These are phyloP conservation scores for Penicillium sp. DNA, from an alignment of 2,329 filamentous ascomycete genomes.

Conservation along the genomic window DNA sequence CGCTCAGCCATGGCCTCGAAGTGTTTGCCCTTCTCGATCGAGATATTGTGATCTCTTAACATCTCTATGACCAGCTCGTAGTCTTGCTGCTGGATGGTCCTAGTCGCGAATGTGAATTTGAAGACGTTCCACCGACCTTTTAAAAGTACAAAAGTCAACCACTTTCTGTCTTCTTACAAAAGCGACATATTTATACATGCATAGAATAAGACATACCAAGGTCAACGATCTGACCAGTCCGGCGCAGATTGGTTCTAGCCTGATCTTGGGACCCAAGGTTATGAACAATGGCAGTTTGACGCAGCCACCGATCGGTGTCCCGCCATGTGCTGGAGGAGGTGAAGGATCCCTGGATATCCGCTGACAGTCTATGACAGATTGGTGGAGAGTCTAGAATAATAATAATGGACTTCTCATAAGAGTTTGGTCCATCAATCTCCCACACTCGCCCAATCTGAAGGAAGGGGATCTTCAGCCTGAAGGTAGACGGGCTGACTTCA, in stretches of 20 bases:
- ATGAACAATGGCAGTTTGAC: slow-evolving; percentile 65
- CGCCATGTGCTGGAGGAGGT: slow-evolving; percentile 52
- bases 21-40: slow-evolving; percentile 45
- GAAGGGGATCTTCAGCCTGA: slow-evolving; percentile 50
- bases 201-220: background rate
- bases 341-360: slow-evolving; percentile 44
- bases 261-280: slow-evolving; percentile 37
- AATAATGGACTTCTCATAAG: slow-evolving; percentile 33
- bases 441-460: slow-evolving; percentile 44
- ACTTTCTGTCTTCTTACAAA: background rate
- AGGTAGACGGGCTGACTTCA: slow-evolving; percentile 16
- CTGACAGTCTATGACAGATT: slow-evolving; percentile 45
- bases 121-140: slow-evolving; percentile 66
- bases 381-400: slow-evolving; percentile 48
- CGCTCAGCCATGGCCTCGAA: slow-evolving; percentile 42
- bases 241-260: slow-evolving; percentile 51
- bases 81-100: slow-evolving; percentile 26
- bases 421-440: slow-evolving; percentile 28
- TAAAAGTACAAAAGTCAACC: slow-evolving; percentile 4
- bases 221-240: slow-evolving; percentile 57
- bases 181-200: background rate
- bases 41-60: slow-evolving; percentile 73
- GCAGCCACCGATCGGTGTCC: slow-evolving; percentile 60
- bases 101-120: slow-evolving; percentile 49
- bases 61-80: slow-evolving; percentile 49